Evolutionary conservation across 2,329 filamentous ascomycete species (phyloP), one percentile per base, ranked within the genome.

Genomic region (Fusarium nelsonii): DNA sequence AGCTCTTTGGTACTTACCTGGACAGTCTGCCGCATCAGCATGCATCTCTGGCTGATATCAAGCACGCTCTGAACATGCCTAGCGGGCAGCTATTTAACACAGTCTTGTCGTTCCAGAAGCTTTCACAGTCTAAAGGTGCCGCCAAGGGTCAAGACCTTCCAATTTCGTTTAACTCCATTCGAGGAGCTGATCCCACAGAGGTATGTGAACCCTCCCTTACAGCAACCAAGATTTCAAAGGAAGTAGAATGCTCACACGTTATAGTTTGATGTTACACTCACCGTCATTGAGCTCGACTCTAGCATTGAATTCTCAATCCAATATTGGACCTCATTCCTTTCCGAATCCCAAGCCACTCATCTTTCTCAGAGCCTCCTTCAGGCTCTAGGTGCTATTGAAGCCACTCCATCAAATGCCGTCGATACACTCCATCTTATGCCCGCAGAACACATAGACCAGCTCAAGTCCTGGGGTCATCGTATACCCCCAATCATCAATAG

Each of bases 21-120:
- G 37, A 56, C 44, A 56, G 51, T 8, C 44, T 63, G 8, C 59
- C 53, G 15, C 59, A 63, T 41, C 59, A 63, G 41, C 54, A 58
- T 28, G 45, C 34, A 9, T 45, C 53, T 26, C 32, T 63, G 20
- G 46, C 59, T 8, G 54, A 58, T 18, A 58, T 63, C 34, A 39
- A 36, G 20, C 54, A 58, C 43, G 39, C 54, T 6, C 34, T 63
- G 18, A 45, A 48, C 23, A 51, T 52, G 30, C 44, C 40, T 23
- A 23, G 30, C 6, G 36, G 40, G 6, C 14, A 45, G 20, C 8
- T 51, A 16, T 51, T 51, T 16, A 51, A 51, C 26, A 40, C 48
- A 5, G 48, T 16, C 23, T 40, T 51, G 4, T 51, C 36, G 3
- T 51, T 51, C 23, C 26, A 40, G n/a, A 32, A 51, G 36, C 2